A percentile compares a stretch with the other conserved stretches of the same genome.
phyloP scores from a whole-genome alignment of 495 filamentous ascomycete species.

The Lophium mytilinum region DNA sequence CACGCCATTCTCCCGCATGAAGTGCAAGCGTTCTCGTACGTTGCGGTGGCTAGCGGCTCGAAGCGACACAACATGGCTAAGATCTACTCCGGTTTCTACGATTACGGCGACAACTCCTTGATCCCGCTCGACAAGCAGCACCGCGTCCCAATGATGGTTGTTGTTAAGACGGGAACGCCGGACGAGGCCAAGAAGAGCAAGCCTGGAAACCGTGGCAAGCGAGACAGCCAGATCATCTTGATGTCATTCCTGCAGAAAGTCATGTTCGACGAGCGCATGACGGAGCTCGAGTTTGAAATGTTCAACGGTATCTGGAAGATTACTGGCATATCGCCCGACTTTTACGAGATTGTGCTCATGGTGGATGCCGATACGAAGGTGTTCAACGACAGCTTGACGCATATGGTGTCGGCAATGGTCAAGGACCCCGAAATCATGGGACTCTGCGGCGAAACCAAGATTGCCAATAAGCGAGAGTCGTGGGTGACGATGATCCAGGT shows the following conservation, averaged over 20 bases:
- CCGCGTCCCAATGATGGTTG: slow-evolving; percentile 96
- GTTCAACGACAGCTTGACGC: slow-evolving; percentile 94
- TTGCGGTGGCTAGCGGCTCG: slow-evolving; percentile 89
- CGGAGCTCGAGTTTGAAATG: slow-evolving; percentile 99
- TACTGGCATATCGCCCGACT: slow-evolving; percentile 95
- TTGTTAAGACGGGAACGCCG: slow-evolving; percentile 93
- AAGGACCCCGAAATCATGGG: slow-evolving; percentile 99
- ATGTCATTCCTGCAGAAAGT: slow-evolving; percentile 99
- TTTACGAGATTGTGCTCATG: slow-evolving; percentile 95
- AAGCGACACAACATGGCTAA: slow-evolving; percentile 99
- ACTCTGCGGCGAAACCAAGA: slow-evolving; percentile 97
- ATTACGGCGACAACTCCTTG: slow-evolving; percentile 74
- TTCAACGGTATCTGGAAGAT: slow-evolving; percentile 99
- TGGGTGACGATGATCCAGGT: slow-evolving; percentile 99
- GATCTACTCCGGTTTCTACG: slow-evolving; percentile 95
- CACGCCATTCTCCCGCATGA: slow-evolving; percentile 68
- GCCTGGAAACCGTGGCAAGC: slow-evolving; percentile 94
- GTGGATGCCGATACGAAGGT: slow-evolving; percentile 99
- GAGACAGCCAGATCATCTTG: slow-evolving; percentile 96
- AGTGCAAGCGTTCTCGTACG: slow-evolving; percentile 85
- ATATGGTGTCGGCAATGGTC: slow-evolving; percentile 99
- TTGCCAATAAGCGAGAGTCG: slow-evolving; percentile 89
- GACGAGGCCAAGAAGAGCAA: slow-evolving; percentile 74
- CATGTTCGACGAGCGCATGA: slow-evolving; percentile 99
- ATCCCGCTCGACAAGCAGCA: slow-evolving; percentile 86